These are phyloP conservation scores for Cladochytrium replicatum DNA, from an alignment of 192 early-diverging fungal genomes.

Conservation along the genomic window DNA sequence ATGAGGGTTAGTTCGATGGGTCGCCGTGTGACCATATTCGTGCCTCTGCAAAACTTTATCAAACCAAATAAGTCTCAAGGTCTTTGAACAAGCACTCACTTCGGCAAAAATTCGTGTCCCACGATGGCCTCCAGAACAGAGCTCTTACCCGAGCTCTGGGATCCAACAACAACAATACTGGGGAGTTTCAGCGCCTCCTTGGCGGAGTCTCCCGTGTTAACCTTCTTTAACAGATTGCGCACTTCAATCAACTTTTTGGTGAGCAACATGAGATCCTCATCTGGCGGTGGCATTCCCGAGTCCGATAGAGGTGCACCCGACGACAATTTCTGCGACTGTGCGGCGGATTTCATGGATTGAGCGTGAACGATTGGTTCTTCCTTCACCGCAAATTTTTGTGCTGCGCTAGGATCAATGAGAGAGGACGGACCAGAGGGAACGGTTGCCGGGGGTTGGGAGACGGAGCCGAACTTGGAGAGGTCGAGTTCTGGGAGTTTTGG, in stretches of 20 bases:
- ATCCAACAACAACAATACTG: slow-evolving; percentile 52
- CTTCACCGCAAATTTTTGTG: not conserved
- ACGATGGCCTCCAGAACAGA: slow-evolving; percentile 95
- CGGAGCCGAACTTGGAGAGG: not conserved
- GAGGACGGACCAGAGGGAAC: not conserved
- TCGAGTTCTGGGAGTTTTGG: slow-evolving; percentile 1
- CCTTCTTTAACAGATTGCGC: slow-evolving; percentile 81
- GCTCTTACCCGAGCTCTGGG: slow-evolving; percentile 70
- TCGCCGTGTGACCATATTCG: slow-evolving; percentile 90
- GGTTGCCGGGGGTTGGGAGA: not conserved
- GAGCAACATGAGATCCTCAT: slow-evolving; percentile 72
- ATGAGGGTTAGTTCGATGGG: slow-evolving; percentile 96
- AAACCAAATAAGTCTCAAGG: slow-evolving; percentile 28
- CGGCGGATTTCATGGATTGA: not conserved
- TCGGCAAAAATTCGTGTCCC: slow-evolving; percentile 91
- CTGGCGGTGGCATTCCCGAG: slow-evolving; percentile 41
- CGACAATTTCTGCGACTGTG: slow-evolving; percentile 4
- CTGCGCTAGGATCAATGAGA: not conserved
- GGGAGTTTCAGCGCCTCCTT: slow-evolving; percentile 73
- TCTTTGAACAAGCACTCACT: slow-evolving; percentile 27
- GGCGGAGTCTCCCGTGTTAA: slow-evolving; percentile 40
- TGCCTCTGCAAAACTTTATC: slow-evolving; percentile 35
- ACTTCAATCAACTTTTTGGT: slow-evolving; percentile 94
- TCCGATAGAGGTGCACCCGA: slow-evolving; percentile 17
- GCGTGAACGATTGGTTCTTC: not conserved